These are phyloP conservation scores for Candida arabinofermentans DNA, from an alignment of 805 yeast species.

Conservation along the genomic window DNA sequence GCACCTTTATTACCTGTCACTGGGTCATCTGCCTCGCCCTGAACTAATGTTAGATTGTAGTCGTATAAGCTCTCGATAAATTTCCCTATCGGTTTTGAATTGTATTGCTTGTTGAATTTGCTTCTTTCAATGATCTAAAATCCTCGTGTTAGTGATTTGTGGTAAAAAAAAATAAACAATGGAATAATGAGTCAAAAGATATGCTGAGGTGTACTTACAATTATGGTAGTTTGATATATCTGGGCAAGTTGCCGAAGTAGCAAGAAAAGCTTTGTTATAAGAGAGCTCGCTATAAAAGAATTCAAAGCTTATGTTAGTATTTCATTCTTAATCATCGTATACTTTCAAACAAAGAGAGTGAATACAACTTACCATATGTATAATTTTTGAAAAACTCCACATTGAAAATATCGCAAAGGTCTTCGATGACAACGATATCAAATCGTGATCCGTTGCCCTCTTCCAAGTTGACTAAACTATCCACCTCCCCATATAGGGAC, in stretches of 20 bases:
- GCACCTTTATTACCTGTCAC: too few species aligned
- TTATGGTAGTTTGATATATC: slow-evolving; percentile 8
- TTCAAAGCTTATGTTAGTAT: slow-evolving; percentile 6
- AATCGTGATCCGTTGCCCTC: background rate
- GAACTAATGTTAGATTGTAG: slow-evolving; percentile 13
- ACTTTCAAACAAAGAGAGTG: background rate
- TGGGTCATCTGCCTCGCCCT: background rate
- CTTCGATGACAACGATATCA: slow-evolving; percentile 25
- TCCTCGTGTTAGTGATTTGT: background rate
- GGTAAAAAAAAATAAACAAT: background rate
- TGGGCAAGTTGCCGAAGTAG: slow-evolving; percentile 23
- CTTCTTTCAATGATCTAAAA: slow-evolving; percentile 16
- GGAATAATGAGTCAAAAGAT: slow-evolving; percentile 1
- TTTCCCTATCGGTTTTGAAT: slow-evolving; percentile 20
- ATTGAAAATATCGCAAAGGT: slow-evolving; percentile 25
- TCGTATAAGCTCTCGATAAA: slow-evolving; percentile 21
- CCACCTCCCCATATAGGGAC: slow-evolving; percentile 10
- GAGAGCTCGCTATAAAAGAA: slow-evolving; percentile 16
- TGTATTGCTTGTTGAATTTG: slow-evolving; percentile 6
- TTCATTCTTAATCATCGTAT: background rate
- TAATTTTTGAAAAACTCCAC: slow-evolving; percentile 20
- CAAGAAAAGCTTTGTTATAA: slow-evolving; percentile 13
- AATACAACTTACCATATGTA: slow-evolving; percentile 19
- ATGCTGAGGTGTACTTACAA: slow-evolving; percentile 20
- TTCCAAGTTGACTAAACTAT: background rate